Base-by-base conservation (phyloP, 116 monocot species). In the Dioscorea cayenensis region DNA sequence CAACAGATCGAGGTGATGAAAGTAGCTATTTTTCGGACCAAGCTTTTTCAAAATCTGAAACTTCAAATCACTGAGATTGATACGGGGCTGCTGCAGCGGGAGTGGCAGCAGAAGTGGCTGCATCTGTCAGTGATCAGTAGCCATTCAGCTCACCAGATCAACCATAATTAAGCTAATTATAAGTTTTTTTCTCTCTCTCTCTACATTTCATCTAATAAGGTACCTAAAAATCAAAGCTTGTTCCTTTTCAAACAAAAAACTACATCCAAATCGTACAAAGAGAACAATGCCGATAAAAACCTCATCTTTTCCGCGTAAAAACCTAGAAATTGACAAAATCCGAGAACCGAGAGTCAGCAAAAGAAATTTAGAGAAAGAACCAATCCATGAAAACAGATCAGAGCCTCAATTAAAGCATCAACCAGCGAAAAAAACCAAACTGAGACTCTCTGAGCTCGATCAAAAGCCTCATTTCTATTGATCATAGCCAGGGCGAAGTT, bases 21-120 rank as follows among this genome's bases (percentile, higher is more conserved):
- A 86, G 71, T 86, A 86, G 3, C 17, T 19, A 28, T 68, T 67
- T 67, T 76, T 77, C 3, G 71, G 67, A 11, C 83, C 80, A 17
- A 83, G 36, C 49, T 51, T 50, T 64, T 77, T 80, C 12, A 23
- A 67, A 36, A 86, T 80, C 68, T 80, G 73, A 7, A 62, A 75
- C 72, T 83, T 86, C 64, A 83, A 51, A 19, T 79, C 80, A 5
- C 43, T 25, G 14, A 83, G 75, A 65, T 86, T 80, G 77, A 75
- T 66, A 51, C 77, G 71, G 14, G 55, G 16, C 7, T 61, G 59
- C 68, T 76, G 70, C 60, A 38, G 49, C 50, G 51, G 49, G 3
- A 16, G 52, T 14, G 58, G 70, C 60, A 38, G 49, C 50, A 50
- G 49, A 7, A 16, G 52, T 14, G 58, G 70, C 66, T 65, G 71